Conservation (phyloP, 116 monocot genomes). For the Thalassia testudinum region DNA sequence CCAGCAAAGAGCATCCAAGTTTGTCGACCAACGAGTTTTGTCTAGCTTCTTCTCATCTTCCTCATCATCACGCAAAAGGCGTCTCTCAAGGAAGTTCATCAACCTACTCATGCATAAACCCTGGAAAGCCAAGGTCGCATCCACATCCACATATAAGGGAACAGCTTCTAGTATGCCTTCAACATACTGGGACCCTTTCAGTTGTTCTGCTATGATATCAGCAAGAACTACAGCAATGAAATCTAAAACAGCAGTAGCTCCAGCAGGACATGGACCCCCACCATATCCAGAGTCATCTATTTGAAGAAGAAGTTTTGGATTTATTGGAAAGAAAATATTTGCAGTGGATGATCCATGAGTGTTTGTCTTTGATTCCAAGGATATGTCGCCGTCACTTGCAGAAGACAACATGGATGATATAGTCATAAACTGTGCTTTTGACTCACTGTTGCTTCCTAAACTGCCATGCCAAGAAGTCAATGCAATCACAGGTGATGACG, state of each 20-base stretch:
- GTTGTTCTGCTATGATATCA: constrained; percentile 74
- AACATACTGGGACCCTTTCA: constrained; percentile 62
- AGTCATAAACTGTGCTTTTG: constrained; percentile 28
- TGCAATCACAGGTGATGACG: constrained; percentile 54
- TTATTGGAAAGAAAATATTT: constrained; percentile 48
- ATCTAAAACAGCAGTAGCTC: constrained; percentile 83
- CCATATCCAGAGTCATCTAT: constrained; percentile 87
- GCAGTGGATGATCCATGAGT: constrained; percentile 27
- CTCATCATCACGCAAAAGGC: constrained; percentile 87
- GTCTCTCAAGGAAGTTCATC: constrained; percentile 91
- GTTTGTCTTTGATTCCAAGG: constrained; percentile 29
- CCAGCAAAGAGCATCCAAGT: constrained; percentile 77
- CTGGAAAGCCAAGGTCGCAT: constrained; percentile 80
- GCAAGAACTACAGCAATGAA: constrained; percentile 86
- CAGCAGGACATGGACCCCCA: constrained; percentile 91
- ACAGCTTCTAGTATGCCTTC: constrained; percentile 75
- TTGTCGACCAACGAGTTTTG: constrained; percentile 83
- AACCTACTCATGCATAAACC: constrained; percentile 89
- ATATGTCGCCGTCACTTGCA: constrained; percentile 46
- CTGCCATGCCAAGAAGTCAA: constrained; percentile 78
- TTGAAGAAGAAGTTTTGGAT: constrained; percentile 48
- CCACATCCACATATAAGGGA: constrained; percentile 67
- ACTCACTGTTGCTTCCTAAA: constrained; percentile 28
- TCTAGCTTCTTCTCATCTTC: constrained; percentile 91
- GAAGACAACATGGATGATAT: constrained; percentile 53